Conservation (phyloP, 2,329 filamentous ascomycete species). For the Trichoderma atrobrunneum region DNA sequence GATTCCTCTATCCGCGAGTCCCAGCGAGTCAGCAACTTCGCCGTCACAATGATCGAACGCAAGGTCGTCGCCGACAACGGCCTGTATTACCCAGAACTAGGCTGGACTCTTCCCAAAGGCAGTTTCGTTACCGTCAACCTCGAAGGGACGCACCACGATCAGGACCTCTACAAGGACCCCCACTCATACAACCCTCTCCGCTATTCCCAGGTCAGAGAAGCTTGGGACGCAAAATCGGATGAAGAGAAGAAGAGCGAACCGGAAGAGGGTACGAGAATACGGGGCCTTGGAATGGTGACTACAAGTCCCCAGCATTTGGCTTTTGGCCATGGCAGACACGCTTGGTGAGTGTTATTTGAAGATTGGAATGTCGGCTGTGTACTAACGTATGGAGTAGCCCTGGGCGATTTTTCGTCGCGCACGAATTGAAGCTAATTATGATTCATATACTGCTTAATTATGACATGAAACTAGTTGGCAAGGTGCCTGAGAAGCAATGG, state of each 20-base stretch:
- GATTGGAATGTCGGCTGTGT: neutral
- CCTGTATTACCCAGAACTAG: constrained; percentile 36
- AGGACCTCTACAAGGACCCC: constrained; percentile 42
- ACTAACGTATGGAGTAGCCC: constrained; percentile 33
- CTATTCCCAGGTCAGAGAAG: constrained; percentile 44
- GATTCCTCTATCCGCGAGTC: constrained; percentile 55
- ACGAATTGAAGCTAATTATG: constrained; percentile 55
- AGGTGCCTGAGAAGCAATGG: constrained; percentile 42
- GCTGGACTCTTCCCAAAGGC: constrained; percentile 40
- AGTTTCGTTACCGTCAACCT: constrained; percentile 43
- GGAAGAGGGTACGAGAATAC: constrained; percentile 35
- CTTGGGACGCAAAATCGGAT: constrained; percentile 30
- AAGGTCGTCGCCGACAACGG: constrained; percentile 46
- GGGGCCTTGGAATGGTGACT: constrained; percentile 48
- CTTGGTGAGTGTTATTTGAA: constrained; percentile 32
- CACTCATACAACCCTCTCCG: constrained; percentile 48
- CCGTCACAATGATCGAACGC: constrained; percentile 44
- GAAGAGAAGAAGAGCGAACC: constrained; percentile 32
- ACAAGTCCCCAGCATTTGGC: constrained; percentile 50
- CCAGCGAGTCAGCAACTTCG: constrained; percentile 48
- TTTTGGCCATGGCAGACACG: constrained; percentile 58
- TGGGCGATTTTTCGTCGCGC: constrained; percentile 55
- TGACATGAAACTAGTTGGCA: constrained; percentile 44
- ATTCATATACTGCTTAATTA: constrained; percentile 51
- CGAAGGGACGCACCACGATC: constrained; percentile 46